Base-by-base conservation (phyloP, 2,329 filamentous ascomycete genomes). In the Metarhizium anisopliae region DNA sequence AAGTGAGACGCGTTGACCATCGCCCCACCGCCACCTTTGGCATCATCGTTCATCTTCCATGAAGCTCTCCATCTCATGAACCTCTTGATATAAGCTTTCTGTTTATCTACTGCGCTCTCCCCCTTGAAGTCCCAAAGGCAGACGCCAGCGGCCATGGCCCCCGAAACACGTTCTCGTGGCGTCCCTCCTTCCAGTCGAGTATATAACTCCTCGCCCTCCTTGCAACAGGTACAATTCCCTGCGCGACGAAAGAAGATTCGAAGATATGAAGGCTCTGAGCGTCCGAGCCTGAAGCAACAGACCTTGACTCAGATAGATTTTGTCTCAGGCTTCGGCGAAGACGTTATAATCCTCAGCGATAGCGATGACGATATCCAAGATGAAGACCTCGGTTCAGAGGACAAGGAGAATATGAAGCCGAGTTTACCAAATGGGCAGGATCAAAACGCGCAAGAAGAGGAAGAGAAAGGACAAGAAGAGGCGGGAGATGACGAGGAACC, bases 221-320 rank as follows among this genome's bases (percentile, higher is more conserved):
- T 70, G 25, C 70, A 72, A 57, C 74, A 76, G 59, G 62, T 64
- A 25, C 70, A 69, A 47, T 75, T 76, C 53, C 69, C 73, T 0
- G 55, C 67, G 13, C 66, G 71, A 25, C 66, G 64, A 51, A 71
- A 60, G 42, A 62, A 61, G 14, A 60, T 73, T 13, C 69, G 67
- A 29, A 71, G 69, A n/a, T 72, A 72, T 53, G 67, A 66, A 11
- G 65, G 66, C 18, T 60, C 64, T 51, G 64, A 61, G 40, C 57
- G 55, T 13, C 60, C 58, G 56, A 61, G 63, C 45, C 55, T 73
- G 49, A 67, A 66, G 56, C 74, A 76, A 62, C 70, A 73, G 62
- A 76, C 73, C 1, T 59, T 76, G 25, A 76, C 73, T 5, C 74
- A 76, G 59, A 69, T 74, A 47, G 69, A 71, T 50, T 73, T 69